A percentile compares a stretch with the other conserved stretches of the same genome.
phyloP scores from a whole-genome alignment of 2,329 filamentous ascomycete species.

The Chalaropsis ovoidea region DNA sequence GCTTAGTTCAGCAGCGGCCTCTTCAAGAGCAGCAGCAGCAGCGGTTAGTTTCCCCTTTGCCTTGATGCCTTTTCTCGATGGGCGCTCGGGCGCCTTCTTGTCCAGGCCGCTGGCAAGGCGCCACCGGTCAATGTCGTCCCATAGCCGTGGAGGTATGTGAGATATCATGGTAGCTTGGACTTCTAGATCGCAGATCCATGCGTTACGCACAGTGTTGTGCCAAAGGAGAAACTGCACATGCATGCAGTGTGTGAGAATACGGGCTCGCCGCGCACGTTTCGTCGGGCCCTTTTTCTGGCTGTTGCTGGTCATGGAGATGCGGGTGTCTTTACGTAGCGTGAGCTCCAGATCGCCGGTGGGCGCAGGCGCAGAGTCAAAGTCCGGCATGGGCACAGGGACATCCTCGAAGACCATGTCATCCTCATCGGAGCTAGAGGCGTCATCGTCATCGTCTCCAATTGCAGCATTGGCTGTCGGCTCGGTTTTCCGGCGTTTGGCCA shows the following conservation, averaged over 20 bases:
- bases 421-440: slow-evolving; percentile 42
- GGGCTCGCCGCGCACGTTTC: slow-evolving; percentile 70
- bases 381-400: slow-evolving; percentile 36
- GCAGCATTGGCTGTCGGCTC: neutral
- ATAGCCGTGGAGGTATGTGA: slow-evolving; percentile 58
- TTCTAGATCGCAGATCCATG: slow-evolving; percentile 68
- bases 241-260: slow-evolving; percentile 70
- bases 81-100: slow-evolving; percentile 27
- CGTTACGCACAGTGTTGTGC: slow-evolving; percentile 78
- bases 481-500: slow-evolving; percentile 32
- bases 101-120: slow-evolving; percentile 56
- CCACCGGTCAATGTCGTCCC: slow-evolving; percentile 65
- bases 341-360: slow-evolving; percentile 62
- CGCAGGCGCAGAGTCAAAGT: slow-evolving; percentile 37
- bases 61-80: slow-evolving; percentile 32
- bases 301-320: slow-evolving; percentile 51
- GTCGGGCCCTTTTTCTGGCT: slow-evolving; percentile 71
- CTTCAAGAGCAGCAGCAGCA: slow-evolving; percentile 58
- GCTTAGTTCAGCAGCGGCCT: slow-evolving; percentile 64
- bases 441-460: slow-evolving; percentile 32
- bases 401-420: slow-evolving; percentile 56
- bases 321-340: slow-evolving; percentile 51
- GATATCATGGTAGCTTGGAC: slow-evolving; percentile 66
- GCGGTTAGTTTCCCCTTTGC: slow-evolving; percentile 33
- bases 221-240: slow-evolving; percentile 82